Conservation (phyloP, 1,139 yeast species). For the Saccharomycopsis hybrid region DNA sequence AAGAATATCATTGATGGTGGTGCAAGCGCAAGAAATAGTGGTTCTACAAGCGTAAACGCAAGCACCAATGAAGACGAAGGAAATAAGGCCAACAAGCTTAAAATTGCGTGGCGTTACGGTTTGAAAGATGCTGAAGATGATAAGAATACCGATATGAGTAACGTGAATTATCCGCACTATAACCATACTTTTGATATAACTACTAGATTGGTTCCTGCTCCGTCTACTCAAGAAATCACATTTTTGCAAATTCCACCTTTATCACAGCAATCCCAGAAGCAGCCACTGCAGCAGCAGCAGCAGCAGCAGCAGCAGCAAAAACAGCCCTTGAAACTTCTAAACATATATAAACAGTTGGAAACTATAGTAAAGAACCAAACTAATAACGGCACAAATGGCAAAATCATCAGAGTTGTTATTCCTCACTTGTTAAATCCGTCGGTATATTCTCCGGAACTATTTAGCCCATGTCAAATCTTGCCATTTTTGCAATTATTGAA, state of each 20-base stretch:
- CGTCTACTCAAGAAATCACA: constrained; percentile 55
- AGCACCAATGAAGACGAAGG: background rate
- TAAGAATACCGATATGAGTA: background rate
- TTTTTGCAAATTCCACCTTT: constrained; percentile 36
- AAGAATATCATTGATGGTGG: constrained; percentile 47
- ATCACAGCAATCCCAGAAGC: no score
- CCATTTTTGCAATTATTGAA: constrained; percentile 61
- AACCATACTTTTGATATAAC: constrained; percentile 74
- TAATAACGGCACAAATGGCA: constrained; percentile 25
- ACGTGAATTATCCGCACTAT: constrained; percentile 41
- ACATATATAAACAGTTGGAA: constrained; percentile 37
- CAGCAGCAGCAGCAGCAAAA: constrained; percentile 21
- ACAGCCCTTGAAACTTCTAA: constrained; percentile 19
- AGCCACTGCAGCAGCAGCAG: no score
- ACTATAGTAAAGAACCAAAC: constrained; percentile 34
- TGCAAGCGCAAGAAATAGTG: background rate
- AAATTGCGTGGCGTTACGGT: constrained; percentile 87
- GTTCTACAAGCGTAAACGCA: background rate
- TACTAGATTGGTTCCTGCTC: constrained; percentile 58
- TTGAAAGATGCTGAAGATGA: constrained; percentile 29
- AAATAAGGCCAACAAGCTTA: constrained; percentile 43
- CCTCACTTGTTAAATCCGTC: constrained; percentile 82
- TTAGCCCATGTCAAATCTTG: constrained; percentile 43
- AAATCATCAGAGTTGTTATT: constrained; percentile 57
- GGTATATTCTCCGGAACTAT: constrained; percentile 51